These are phyloP conservation scores for Globomyces pollinis-pini DNA, from an alignment of 192 early-diverging fungal genomes.

Conservation along the genomic window DNA sequence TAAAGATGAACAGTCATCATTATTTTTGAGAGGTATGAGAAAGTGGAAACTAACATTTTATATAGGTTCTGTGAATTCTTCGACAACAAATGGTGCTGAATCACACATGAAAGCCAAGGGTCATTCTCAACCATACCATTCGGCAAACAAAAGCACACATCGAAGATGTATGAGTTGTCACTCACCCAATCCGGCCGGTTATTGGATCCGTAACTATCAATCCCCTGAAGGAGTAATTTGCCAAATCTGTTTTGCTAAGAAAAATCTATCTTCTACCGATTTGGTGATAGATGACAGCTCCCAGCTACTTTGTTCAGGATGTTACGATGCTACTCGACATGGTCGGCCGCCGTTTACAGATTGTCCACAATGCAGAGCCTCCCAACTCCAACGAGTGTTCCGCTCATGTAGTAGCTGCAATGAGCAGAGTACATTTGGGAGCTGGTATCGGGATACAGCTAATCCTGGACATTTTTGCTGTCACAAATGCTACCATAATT, in stretches of 20 bases:
- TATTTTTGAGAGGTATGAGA: neutral
- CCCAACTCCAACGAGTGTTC: too few relatives aligned
- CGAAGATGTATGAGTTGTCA: neutral
- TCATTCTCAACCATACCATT: neutral
- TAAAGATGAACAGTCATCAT: neutral
- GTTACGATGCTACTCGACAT: too few relatives aligned
- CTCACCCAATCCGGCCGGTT: neutral
- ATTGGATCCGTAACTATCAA: constrained; percentile 1
- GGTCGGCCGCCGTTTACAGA: too few relatives aligned
- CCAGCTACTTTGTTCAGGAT: too few relatives aligned
- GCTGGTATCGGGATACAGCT: neutral
- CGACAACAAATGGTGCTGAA: too few relatives aligned
- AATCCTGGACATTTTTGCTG: neutral
- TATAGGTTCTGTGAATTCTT: too few relatives aligned
- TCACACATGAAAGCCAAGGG: neutral
- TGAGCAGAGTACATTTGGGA: neutral
- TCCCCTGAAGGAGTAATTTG: neutral
- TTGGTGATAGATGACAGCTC: too few relatives aligned
- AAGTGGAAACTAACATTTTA: neutral
- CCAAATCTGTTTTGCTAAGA: constrained; percentile 3
- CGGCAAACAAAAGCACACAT: neutral
- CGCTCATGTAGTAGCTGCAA: too few relatives aligned
- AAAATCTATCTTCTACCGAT: too few relatives aligned
- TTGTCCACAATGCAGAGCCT: too few relatives aligned
- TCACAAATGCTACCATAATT: constrained; percentile 3